A percentile compares a stretch with the other conserved stretches of the same genome.
These are phyloP conservation scores for Yueomyces sp. DNA, from an alignment of 805 yeast species.

Conservation along the genomic window DNA sequence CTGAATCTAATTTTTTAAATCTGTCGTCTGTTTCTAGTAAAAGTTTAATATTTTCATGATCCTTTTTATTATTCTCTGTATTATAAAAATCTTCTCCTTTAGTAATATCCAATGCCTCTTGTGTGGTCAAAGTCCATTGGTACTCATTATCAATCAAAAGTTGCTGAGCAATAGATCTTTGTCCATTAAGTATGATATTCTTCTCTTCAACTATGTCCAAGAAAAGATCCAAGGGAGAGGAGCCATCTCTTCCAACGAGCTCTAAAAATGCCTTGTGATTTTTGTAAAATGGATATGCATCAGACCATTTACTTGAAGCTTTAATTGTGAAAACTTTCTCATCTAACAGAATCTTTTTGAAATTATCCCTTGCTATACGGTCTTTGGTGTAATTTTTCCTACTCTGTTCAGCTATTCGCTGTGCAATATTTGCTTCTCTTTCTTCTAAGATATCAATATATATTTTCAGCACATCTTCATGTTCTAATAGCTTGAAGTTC, in stretches of 20 bases:
- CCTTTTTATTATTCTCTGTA: conserved; percentile 5
- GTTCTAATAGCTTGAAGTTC: conserved; percentile 37
- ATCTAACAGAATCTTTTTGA: conserved; percentile 30
- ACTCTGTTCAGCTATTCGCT: conserved; percentile 15
- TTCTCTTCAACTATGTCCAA: conserved; percentile 61
- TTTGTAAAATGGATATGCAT: conserved; percentile 36
- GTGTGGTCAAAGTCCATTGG: conserved; percentile 5
- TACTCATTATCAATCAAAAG: conserved; percentile 27
- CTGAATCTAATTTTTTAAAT: conserved; percentile 16
- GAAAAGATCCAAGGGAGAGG: conserved; percentile 63
- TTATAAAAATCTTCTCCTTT: conserved; percentile 4
- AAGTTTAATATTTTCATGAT: conserved; percentile 5
- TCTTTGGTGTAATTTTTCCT: conserved; percentile 40
- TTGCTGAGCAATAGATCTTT: conserved; percentile 46
- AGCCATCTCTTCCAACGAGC: conserved; percentile 64
- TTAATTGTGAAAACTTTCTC: conserved; percentile 17
- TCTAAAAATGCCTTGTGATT: conserved; percentile 44
- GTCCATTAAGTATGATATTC: conserved; percentile 39
- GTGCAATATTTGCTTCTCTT: conserved; percentile 13
- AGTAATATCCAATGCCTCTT: conserved; percentile 4
- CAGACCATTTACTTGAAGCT: conserved; percentile 48
- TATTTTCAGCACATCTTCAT: conserved; percentile 45
- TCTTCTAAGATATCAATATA: conserved; percentile 20
- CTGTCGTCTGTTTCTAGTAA: conserved; percentile 11
- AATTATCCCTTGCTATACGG: conserved; percentile 51